Base-by-base conservation (phyloP, 371 early-diverging fungal species). In the Syncephalis plumigaleata region DNA sequence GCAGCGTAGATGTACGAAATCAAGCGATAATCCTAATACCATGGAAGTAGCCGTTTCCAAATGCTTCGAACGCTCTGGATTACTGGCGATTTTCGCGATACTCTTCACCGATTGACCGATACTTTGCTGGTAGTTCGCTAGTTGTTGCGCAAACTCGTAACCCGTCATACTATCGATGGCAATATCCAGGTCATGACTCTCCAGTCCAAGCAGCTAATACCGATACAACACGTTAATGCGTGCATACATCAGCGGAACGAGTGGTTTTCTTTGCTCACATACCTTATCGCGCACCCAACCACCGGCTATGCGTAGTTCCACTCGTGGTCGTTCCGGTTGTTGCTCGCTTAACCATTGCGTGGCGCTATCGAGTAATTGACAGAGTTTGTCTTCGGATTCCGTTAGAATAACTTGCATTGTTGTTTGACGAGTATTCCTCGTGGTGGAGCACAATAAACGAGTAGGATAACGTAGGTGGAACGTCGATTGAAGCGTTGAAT, bases 241-340 rank as follows among this genome's bases (percentile, higher is more conserved):
- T 18, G 55, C 20, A 58, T 24, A 9, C 22, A 23, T 11, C n/a
- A 59, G 5, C 11, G 51, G 26, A n/a, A 25, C 24, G 17, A 21
- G 25, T 37, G 21, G 15, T 24, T 27, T 46, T 7, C 2, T 17
- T 39, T 26, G 18, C 21, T 9, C 25, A 23, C n/a, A 39, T 65
- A 83, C 85, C 75, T 97, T 98, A 63, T 98, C 98, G 39, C 98
- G 76, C 42, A 98, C 98, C 98, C 98, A 98, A 8, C 98, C 98
- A 49, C 98, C 98, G 21, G 93, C 95, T 45, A 96, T 81, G n/a
- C 98, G 68, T 43, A 90, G 70, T 39, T 74, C 73, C 39, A 89
- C 65, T 17, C 55, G 62, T 1, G 74, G 72, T 49, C 63, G 55
- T 47, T 65, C 69, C 44, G 68, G 69, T 11, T 31, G 31, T 7